A percentile compares a stretch with the other conserved stretches of the same genome.
phyloP scores from a whole-genome alignment of 2,329 filamentous ascomycete genomes.

The Alternaria hordeiaustralica region DNA sequence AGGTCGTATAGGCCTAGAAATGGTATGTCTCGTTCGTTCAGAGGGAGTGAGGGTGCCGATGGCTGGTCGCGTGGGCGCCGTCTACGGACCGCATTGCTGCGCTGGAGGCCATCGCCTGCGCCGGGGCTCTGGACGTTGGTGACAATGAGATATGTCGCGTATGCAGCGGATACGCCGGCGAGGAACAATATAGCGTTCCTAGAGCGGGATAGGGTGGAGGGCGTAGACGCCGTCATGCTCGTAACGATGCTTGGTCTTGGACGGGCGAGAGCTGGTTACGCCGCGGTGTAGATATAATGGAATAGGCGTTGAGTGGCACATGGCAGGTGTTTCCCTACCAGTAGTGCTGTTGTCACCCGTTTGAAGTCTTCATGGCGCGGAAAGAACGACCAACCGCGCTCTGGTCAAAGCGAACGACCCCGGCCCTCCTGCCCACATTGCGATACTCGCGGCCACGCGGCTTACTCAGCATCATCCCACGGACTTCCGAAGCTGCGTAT shows the following conservation, averaged over 20 bases:
- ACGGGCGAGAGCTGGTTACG: not conserved
- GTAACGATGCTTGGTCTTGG: not conserved
- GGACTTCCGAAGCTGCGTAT: conserved; percentile 17
- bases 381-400: conserved; percentile 3
- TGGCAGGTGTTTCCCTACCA: conserved; percentile 13
- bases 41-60: conserved; percentile 18
- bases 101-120: conserved; percentile 56
- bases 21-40: conserved; percentile 27
- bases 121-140: conserved; percentile 39
- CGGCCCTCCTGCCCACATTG: not conserved
- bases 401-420: not conserved
- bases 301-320: conserved; percentile 2
- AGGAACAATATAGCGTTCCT: conserved; percentile 61
- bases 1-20: conserved; percentile 36
- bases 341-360: conserved; percentile 18
- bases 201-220: conserved; percentile 47
- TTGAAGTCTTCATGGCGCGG: conserved; percentile 17
- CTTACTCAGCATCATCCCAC: conserved; percentile 13
- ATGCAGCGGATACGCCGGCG: conserved; percentile 63
- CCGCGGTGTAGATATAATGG: not conserved
- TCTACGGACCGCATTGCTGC: conserved; percentile 72
- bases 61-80: conserved; percentile 33
- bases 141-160: conserved; percentile 67
- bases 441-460: not conserved
- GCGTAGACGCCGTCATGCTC: conserved; percentile 41